Evolutionary conservation across 2,329 filamentous ascomycete genomes (phyloP), one percentile per base, ranked within the genome.

Genomic region (Akanthomyces lecanii): DNA sequence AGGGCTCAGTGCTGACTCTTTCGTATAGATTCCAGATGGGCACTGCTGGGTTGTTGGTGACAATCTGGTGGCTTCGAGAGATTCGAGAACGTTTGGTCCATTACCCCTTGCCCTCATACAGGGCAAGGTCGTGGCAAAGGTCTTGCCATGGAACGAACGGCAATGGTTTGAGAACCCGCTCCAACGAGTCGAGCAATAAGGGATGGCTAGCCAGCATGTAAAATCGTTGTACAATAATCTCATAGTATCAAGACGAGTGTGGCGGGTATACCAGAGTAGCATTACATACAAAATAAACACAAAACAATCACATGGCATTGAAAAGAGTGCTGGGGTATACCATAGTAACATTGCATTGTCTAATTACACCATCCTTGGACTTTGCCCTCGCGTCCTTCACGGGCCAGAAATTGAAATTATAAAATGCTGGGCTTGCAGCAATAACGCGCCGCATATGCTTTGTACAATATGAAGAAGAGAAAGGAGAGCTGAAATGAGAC

Each of bases 1-100:
- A 6, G 45, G 18, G 8, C 28, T 16, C 8, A 23, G 7, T 4
- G 36, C 48, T 52, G 7, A 51, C 47, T 53, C 36, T 51, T 64
- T 36, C 8, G 8, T 14, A n/a, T 70, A 96, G 90, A 86, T 99
- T 18, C 95, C 95, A 0, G 81, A 90, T 71, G 95, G 95, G 1
- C 95, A 99, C 79, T 96, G 92, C 70, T 98, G 92, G 86, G 79
- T 97, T 7, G 85, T 87, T 3, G 95, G 95, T 3, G 95, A 99
- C 75, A 98, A 98, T 74, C 72, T 97, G 65, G 82, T 86, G 3
- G 89, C 85, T 70, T 97, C 92, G 28, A 81, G 91, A 67, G 95
- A 99, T 78, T 97, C 92, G 50, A 86, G 95, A 65, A 81, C 87
- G 47, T 97, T 89, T 77, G 95, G 95, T 0, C 92, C 95, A 0